phyloP scores from a whole-genome alignment of 768 basidiomycete species.

The Exidia glandulosa region DNA sequence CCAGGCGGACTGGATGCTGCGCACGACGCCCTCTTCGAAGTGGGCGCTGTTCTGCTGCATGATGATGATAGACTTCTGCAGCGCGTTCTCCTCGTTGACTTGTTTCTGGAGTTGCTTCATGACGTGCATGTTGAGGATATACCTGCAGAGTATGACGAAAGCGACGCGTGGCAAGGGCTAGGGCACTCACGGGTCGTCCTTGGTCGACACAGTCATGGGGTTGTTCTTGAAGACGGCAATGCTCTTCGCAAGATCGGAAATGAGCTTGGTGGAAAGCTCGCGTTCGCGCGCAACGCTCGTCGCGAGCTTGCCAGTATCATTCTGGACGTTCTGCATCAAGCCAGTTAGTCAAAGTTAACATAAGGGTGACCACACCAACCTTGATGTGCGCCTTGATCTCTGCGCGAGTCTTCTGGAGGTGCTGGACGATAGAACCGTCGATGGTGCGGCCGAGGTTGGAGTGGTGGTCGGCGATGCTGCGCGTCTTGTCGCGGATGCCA shows the following conservation, averaged over 20 bases:
- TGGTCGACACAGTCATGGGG: conserved; percentile 71
- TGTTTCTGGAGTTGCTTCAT: conserved; percentile 77
- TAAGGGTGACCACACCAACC: conserved; percentile 29
- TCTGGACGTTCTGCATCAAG: conserved; percentile 69
- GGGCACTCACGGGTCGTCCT: conserved; percentile 69
- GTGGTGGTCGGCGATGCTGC: conserved; percentile 88
- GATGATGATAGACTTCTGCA: conserved; percentile 95
- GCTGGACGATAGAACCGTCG: conserved; percentile 94
- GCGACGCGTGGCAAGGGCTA: conserved; percentile 9
- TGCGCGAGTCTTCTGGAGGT: conserved; percentile 84
- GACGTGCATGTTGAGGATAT: conserved; percentile 61
- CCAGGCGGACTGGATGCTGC: conserved; percentile 94
- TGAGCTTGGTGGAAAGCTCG: conserved; percentile 71
- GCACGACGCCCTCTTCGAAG: conserved; percentile 94
- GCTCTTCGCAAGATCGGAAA: conserved; percentile 76
- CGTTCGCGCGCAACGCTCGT: conserved; percentile 88
- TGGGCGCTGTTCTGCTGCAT: conserved; percentile 97
- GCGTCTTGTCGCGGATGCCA: conserved; percentile 84
- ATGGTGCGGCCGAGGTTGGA: conserved; percentile 93
- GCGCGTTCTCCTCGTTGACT: conserved; percentile 93
- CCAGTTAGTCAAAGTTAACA: not conserved
- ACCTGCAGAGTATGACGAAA: conserved; percentile 25
- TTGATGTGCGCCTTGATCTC: conserved; percentile 99
- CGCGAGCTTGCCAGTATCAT: conserved; percentile 88
- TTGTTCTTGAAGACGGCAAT: conserved; percentile 94